Evolutionary conservation across 352 stramenopile genomes (phyloP).

Genomic region (Globisporangium mamillatum): DNA sequence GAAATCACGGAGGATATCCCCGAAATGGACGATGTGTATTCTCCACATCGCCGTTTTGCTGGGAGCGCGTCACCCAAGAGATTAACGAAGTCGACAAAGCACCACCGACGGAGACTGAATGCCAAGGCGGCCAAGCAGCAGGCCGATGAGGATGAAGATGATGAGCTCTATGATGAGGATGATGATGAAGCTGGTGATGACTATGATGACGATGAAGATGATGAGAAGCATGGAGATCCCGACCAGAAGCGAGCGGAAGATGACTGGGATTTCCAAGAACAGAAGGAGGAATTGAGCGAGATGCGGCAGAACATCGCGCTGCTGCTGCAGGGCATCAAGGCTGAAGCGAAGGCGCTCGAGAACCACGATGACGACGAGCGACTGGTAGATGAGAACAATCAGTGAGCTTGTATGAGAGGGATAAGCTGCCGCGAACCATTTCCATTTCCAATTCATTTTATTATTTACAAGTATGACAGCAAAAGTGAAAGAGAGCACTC

Average conservation of each 20-base stretch:
- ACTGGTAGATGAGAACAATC: not conserved
- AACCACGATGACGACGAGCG: not conserved
- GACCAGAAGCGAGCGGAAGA: conserved; percentile 20
- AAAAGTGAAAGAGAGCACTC: not conserved
- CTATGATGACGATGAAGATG: conserved; percentile 24
- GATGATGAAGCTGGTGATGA: conserved; percentile 25
- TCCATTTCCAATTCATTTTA: not conserved
- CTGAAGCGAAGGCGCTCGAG: conserved; percentile 51
- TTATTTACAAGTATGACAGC: conserved; percentile 1
- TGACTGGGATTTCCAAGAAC: conserved; percentile 54
- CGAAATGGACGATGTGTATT: conserved; percentile 33
- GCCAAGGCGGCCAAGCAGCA: conserved; percentile 35
- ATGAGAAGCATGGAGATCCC: conserved; percentile 9
- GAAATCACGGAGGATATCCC: conserved; percentile 72
- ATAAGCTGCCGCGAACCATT: not conserved
- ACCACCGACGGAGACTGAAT: conserved; percentile 6
- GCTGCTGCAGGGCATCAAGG: conserved; percentile 55
- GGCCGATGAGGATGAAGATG: conserved; percentile 27
- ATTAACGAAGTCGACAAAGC: conserved; percentile 14
- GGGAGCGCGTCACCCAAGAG: conserved; percentile 7
- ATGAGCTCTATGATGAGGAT: conserved; percentile 22
- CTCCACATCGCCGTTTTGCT: not conserved
- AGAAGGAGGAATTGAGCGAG: conserved; percentile 58
- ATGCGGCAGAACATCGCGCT: conserved; percentile 65
- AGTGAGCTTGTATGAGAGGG: not conserved